Conservation (phyloP, 148 eudicot species). For the Rhododendron ovatum region DNA sequence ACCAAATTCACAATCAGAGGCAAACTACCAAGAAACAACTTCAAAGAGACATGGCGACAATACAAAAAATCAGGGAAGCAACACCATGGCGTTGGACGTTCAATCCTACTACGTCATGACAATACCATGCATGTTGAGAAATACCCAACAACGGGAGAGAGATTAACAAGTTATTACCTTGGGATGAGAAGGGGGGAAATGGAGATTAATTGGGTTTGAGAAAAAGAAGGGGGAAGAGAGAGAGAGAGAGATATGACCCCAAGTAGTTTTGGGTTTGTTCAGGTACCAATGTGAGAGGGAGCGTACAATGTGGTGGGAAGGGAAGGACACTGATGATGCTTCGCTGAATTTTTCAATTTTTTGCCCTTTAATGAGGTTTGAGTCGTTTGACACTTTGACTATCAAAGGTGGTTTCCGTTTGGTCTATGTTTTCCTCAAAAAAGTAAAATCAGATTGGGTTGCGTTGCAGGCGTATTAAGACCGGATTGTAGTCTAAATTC, state of each 20-base stretch:
- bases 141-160: background rate
- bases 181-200: background rate
- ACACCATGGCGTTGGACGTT: background rate
- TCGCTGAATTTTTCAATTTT: background rate
- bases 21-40: background rate
- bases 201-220: background rate
- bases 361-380: too few species aligned
- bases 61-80: background rate
- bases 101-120: background rate
- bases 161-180: background rate
- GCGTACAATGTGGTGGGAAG: background rate
- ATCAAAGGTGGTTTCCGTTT: too few species aligned
- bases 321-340: background rate
- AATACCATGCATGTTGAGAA: background rate
- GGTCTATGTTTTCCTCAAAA: too few species aligned
- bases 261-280: background rate
- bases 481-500: too few species aligned
- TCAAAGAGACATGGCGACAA: background rate
- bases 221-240: background rate
- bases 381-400: background rate
- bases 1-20: background rate
- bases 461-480: accelerated
- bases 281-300: conserved; percentile 4
- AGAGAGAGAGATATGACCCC: background rate
- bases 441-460: too few species aligned